These are phyloP conservation scores for Auxenochlorella pyrenoidosa DNA, from an alignment of 139 green algal genomes.

Conservation along the genomic window DNA sequence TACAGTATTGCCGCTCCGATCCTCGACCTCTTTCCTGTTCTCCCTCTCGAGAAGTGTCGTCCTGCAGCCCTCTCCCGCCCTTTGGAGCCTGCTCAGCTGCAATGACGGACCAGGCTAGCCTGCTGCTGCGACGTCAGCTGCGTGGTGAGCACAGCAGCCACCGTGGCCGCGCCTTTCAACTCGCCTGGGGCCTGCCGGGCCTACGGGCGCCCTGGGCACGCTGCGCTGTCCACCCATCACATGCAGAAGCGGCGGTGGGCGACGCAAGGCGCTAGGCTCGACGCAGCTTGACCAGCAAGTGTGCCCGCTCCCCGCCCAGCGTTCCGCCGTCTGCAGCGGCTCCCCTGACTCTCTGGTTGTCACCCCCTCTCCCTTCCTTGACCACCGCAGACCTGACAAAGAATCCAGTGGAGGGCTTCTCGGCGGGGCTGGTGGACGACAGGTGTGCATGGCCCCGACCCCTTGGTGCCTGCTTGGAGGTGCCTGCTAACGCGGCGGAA, in stretches of 20 bases:
- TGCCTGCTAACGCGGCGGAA: background rate
- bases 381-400: constrained; percentile 90
- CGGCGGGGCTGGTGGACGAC: constrained; percentile 96
- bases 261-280: background rate
- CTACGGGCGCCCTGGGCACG: background rate
- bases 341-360: background rate
- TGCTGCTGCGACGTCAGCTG: constrained; percentile 93
- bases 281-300: background rate
- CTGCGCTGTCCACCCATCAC: background rate
- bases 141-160: constrained; percentile 72
- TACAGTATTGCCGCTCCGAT: background rate
- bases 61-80: no score
- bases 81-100: background rate
- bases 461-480: constrained; percentile 8
- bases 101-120: constrained; percentile 79
- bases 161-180: background rate
- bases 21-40: background rate
- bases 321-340: no score
- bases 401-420: constrained; percentile 98
- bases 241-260: background rate
- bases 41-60: no score
- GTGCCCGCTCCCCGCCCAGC: background rate
- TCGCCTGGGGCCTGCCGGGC: background rate
- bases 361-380: background rate
- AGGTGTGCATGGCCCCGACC: constrained; percentile 31